Evolutionary conservation across 352 stramenopile genomes (phyloP), one percentile per base, ranked within the genome.

Genomic region (Phytopythium helicoides): DNA sequence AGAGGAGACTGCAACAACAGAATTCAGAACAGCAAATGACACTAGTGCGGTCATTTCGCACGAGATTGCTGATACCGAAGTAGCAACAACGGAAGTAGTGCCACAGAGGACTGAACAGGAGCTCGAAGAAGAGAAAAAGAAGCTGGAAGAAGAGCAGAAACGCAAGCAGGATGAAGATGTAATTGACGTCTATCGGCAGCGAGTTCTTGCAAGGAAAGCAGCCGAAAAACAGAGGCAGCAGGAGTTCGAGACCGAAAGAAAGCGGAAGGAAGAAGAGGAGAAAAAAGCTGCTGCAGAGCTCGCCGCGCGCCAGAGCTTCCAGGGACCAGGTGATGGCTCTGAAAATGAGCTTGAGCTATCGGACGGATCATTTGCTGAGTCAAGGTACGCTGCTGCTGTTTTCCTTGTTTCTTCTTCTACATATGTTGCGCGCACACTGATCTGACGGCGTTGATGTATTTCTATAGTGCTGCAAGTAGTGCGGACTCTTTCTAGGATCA

Each of bases 111-210:
- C 34, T 5, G 51, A 37, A 6, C 18, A 54, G 35, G 52, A 67
- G 18, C 44, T 68, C 47, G 42, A 71, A 36, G 31, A 58, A 34
- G 52, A 62, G 47, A 44, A 56, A 33, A 38, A 26, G 9, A 15
- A 45, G 12, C 51, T 19, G 16, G 46, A 64, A 23, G 73, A 86
- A 57, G 73, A 83, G 22, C 69, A 72, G 4, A 86, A 83, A 44
- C 73, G 76, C 50, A 71, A 77, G 41, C 62, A 83, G 21, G 79
- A 86, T n/a, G 78, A 86, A 26, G 52, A 65, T 6, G 61, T 57
- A 3, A 81, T 89, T 23, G 79, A 86, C 21, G 68, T 81, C 1
- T 89, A 85, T 49, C 71, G 79, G 14, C 79, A 87, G 52, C 69
- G 79, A 11, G 79, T 89, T 10, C 60, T 89, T 8, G 71, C 76